Evolutionary conservation across 1,284 basidiomycete genomes (phyloP).

Genomic region (Boletellus sp.): DNA sequence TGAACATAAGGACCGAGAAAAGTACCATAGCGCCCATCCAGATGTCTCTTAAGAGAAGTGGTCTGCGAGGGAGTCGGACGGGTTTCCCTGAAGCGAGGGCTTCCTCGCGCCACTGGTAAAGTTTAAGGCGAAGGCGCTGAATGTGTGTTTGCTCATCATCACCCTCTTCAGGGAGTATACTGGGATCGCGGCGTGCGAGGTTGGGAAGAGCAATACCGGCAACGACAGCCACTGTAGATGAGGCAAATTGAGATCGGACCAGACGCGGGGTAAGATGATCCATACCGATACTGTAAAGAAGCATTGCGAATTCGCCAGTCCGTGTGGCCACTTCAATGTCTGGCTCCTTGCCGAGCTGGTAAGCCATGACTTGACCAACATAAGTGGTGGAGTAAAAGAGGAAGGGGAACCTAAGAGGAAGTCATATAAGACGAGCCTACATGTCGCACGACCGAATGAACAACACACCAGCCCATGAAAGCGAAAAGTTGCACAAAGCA

Average conservation of each 20-base stretch:
- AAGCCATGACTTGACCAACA: conserved; percentile 86
- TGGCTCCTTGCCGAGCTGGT: conserved; percentile 68
- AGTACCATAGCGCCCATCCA: conserved; percentile 85
- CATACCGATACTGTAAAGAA: conserved; percentile 84
- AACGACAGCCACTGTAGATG: conserved; percentile 69
- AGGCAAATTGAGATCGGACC: conserved; percentile 6
- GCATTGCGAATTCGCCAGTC: conserved; percentile 84
- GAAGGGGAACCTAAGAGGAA: conserved; percentile 78
- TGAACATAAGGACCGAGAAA: conserved; percentile 74
- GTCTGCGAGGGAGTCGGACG: conserved; percentile 77
- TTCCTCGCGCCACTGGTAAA: conserved; percentile 81
- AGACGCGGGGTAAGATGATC: conserved; percentile 2
- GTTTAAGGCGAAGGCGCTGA: conserved; percentile 60
- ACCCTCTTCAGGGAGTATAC: conserved; percentile 66
- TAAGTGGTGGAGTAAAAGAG: conserved; percentile 94
- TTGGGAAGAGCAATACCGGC: conserved; percentile 83
- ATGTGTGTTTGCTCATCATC: conserved; percentile 75
- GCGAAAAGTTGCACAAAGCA: conserved; percentile 90
- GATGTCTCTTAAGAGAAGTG: conserved; percentile 85
- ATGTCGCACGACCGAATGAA: not conserved
- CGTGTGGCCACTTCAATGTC: conserved; percentile 80
- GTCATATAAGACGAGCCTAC: conserved; percentile 1
- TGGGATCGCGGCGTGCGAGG: conserved; percentile 74
- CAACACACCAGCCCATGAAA: conserved; percentile 84
- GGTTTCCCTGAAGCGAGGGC: conserved; percentile 70